phyloP scores from a whole-genome alignment of 805 yeast species.

The Kazachstania bromeliacearum region DNA sequence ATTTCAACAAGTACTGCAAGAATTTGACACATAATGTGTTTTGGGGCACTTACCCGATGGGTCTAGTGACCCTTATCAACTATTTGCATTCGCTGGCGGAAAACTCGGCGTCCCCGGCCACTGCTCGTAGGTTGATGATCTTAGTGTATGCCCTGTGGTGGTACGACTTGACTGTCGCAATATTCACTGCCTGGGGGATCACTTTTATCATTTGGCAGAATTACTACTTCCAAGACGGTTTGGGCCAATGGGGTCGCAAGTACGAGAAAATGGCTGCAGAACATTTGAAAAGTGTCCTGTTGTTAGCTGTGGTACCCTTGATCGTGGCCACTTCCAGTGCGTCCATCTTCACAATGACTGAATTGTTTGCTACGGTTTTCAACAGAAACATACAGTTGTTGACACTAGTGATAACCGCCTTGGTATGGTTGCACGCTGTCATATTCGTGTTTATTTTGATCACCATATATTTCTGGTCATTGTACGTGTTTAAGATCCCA shows the following conservation, averaged over 20 bases:
- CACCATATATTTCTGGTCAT: conserved; percentile 49
- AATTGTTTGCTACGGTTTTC: conserved; percentile 36
- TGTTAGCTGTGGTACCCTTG: conserved; percentile 71
- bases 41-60: conserved; percentile 80
- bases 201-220: conserved; percentile 41
- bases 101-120: conserved; percentile 12
- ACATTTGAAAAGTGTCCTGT: conserved; percentile 44
- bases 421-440: conserved; percentile 65
- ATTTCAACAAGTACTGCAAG: conserved; percentile 23
- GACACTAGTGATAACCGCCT: conserved; percentile 43
- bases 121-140: conserved; percentile 34
- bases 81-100: conserved; percentile 39
- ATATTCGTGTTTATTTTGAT: conserved; percentile 47
- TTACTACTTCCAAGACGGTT: conserved; percentile 21
- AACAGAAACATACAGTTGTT: conserved; percentile 34
- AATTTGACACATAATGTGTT: conserved; percentile 47
- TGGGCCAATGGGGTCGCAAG: conserved; percentile 6
- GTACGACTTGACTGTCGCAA: conserved; percentile 47
- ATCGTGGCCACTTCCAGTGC: conserved; percentile 74
- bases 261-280: conserved; percentile 24
- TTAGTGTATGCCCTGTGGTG: conserved; percentile 64
- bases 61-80: conserved; percentile 54
- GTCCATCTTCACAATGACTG: conserved; percentile 36
- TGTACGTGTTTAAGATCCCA: conserved; percentile 52
- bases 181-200: conserved; percentile 53